Percentiles rank a stretch among this genome's conserved stretches.
phyloP scores from a whole-genome alignment of 495 filamentous ascomycete species.

The Lophiostoma macrostomum region DNA sequence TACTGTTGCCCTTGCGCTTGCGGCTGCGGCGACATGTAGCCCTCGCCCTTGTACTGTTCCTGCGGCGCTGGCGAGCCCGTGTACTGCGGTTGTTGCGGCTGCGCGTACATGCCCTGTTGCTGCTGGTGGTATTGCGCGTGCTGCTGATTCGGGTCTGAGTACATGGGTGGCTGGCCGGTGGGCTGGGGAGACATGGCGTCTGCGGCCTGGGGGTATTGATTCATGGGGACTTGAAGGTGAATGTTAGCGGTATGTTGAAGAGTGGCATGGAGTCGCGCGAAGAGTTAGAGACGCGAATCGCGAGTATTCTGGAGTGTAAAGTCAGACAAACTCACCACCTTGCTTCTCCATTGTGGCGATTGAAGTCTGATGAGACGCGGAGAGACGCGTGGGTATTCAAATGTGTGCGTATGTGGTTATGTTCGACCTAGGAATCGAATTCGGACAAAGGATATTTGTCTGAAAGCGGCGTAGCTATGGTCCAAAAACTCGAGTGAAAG shows the following conservation, averaged over 20 bases:
- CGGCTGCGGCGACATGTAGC: too few species aligned
- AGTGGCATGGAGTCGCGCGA: slow-evolving; percentile 4
- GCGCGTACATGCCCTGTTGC: slow-evolving; percentile 15
- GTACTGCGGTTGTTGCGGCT: slow-evolving; percentile 9
- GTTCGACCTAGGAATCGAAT: not conserved
- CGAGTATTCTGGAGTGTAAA: too few species aligned
- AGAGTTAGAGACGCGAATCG: too few species aligned
- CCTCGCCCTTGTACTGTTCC: too few species aligned
- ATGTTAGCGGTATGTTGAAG: not conserved
- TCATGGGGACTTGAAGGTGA: slow-evolving; percentile 21
- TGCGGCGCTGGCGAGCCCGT: too few species aligned
- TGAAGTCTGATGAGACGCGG: not conserved
- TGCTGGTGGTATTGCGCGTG: slow-evolving; percentile 11
- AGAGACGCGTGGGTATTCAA: too few species aligned
- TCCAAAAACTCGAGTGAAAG: not conserved
- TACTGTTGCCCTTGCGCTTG: too few species aligned
- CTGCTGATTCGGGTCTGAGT: slow-evolving; percentile 23
- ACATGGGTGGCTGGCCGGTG: slow-evolving; percentile 19
- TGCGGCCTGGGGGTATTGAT: slow-evolving; percentile 27
- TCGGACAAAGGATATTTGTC: not conserved
- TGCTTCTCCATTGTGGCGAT: slow-evolving; percentile 29
- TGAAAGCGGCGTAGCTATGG: slow-evolving; percentile 1
- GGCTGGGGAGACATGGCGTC: slow-evolving; percentile 6
- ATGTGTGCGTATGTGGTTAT: not conserved
- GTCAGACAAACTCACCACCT: slow-evolving; percentile 18